phyloP scores from a whole-genome alignment of 2,329 filamentous ascomycete genomes.

The Davidsoniella eucalypti region DNA sequence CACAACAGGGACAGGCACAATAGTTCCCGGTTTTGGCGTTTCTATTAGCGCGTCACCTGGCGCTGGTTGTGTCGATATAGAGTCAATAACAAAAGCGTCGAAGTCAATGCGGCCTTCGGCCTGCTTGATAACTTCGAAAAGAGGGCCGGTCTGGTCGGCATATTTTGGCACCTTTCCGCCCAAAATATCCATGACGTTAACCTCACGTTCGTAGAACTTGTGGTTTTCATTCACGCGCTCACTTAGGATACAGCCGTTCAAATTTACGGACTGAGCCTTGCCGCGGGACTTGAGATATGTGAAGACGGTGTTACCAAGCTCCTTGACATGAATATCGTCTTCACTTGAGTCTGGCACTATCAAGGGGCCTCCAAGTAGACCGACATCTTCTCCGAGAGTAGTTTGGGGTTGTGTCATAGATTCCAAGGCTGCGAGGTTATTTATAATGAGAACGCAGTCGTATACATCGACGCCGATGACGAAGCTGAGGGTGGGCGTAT shows the following conservation, averaged over 20 bases:
- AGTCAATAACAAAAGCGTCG: constrained; percentile 49
- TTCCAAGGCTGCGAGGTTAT: constrained; percentile 68
- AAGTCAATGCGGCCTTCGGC: constrained; percentile 70
- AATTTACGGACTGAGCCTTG: constrained; percentile 35
- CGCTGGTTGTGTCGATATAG: constrained; percentile 46
- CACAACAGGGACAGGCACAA: neutral
- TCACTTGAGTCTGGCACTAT: constrained; percentile 36
- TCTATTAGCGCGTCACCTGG: constrained; percentile 56
- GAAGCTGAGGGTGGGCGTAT: constrained; percentile 79
- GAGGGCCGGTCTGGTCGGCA: constrained; percentile 36
- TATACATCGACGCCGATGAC: constrained; percentile 87
- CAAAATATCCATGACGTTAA: constrained; percentile 39
- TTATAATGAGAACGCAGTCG: constrained; percentile 87
- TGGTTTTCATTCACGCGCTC: constrained; percentile 44
- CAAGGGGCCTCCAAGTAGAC: constrained; percentile 60
- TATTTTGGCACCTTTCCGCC: constrained; percentile 39
- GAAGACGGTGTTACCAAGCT: constrained; percentile 37
- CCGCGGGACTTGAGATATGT: constrained; percentile 43
- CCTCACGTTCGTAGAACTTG: constrained; percentile 34
- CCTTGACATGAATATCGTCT: constrained; percentile 33
- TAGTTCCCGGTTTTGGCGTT: constrained; percentile 23
- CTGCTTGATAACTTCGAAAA: constrained; percentile 73
- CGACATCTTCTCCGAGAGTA: constrained; percentile 68
- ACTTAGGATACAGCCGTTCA: constrained; percentile 39
- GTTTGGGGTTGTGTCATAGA: constrained; percentile 65